Percentiles rank a stretch among this genome's conserved stretches.
phyloP scores from a whole-genome alignment of 202 grass and related monocot genomes.

The Saccharum hybrid region DNA sequence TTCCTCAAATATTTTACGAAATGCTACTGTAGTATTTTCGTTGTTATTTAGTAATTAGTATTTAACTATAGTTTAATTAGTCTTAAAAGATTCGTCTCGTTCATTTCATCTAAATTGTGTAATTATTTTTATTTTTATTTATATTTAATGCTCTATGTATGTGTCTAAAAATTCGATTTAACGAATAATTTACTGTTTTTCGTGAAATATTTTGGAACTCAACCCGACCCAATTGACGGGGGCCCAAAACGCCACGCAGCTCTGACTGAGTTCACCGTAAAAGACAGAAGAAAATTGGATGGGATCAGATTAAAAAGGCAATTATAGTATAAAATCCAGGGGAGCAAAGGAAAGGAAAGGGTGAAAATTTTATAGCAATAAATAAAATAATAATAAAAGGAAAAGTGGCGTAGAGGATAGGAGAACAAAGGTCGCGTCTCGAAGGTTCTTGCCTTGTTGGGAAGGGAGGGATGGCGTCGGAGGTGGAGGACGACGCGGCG shows the following conservation, averaged over 20 bases:
- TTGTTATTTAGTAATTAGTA: too few species aligned
- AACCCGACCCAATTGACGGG: background rate
- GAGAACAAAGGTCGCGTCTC: constrained; percentile 27
- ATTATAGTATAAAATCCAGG: background rate
- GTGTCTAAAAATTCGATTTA: too few species aligned
- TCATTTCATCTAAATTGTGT: too few species aligned
- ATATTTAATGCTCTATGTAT: too few species aligned
- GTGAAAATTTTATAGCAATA: background rate
- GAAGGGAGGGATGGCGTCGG: constrained; percentile 50
- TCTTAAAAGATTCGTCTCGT: too few species aligned
- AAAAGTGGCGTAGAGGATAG: constrained; percentile 13
- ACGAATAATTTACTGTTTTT: too few species aligned
- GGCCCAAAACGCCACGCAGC: constrained; percentile 27
- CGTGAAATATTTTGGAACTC: too few species aligned
- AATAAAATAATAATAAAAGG: background rate
- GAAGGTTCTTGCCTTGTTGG: constrained; percentile 36
- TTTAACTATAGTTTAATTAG: too few species aligned
- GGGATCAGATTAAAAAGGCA: background rate
- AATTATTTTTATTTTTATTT: too few species aligned
- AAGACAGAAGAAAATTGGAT: background rate
- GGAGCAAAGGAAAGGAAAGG: background rate
- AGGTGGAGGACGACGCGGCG: constrained; percentile 46
- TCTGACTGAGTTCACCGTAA: background rate
- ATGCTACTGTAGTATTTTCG: too few species aligned
- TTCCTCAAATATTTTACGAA: too few species aligned